Conservation (phyloP, 2,329 filamentous ascomycete genomes). For the Monosporascus ibericus region DNA sequence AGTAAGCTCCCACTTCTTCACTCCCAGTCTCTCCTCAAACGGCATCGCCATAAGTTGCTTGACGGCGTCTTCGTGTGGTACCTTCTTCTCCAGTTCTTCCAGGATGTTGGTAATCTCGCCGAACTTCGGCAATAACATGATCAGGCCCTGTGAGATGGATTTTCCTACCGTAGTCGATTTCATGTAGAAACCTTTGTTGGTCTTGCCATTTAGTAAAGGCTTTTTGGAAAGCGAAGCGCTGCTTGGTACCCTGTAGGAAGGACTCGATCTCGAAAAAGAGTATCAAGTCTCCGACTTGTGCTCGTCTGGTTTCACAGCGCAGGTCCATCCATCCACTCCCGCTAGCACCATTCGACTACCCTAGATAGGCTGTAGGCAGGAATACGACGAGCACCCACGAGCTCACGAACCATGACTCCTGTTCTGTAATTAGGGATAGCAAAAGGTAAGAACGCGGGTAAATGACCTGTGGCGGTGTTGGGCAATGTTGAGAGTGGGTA, state of each 20-base stretch:
- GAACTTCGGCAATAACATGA: slow-evolving; percentile 9
- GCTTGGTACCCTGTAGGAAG: slow-evolving; percentile 15
- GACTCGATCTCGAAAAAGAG: slow-evolving; percentile 22
- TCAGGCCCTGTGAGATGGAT: slow-evolving; percentile 16
- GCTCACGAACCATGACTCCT: too few species aligned
- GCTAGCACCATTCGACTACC: background rate
- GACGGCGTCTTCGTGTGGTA: background rate
- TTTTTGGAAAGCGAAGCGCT: background rate
- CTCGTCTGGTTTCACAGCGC: slow-evolving; percentile 8
- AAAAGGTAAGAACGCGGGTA: too few species aligned
- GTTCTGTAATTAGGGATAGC: too few species aligned
- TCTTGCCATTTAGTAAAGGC: slow-evolving; percentile 7
- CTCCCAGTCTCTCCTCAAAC: slow-evolving; percentile 14
- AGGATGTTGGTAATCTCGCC: slow-evolving; percentile 8
- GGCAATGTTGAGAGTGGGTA: too few species aligned
- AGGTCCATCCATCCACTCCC: slow-evolving; percentile 14
- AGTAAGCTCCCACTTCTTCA: slow-evolving; percentile 5
- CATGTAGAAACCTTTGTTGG: slow-evolving; percentile 13
- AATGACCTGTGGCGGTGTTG: too few species aligned
- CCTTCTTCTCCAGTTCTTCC: background rate
- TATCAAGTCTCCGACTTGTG: slow-evolving; percentile 13
- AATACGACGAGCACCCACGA: too few species aligned
- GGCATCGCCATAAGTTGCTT: slow-evolving; percentile 5
- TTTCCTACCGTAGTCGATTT: slow-evolving; percentile 9
- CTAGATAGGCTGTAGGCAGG: too few species aligned